Evolutionary conservation across 305 asterid genomes (phyloP).

Genomic region (Fraxinus ornus): DNA sequence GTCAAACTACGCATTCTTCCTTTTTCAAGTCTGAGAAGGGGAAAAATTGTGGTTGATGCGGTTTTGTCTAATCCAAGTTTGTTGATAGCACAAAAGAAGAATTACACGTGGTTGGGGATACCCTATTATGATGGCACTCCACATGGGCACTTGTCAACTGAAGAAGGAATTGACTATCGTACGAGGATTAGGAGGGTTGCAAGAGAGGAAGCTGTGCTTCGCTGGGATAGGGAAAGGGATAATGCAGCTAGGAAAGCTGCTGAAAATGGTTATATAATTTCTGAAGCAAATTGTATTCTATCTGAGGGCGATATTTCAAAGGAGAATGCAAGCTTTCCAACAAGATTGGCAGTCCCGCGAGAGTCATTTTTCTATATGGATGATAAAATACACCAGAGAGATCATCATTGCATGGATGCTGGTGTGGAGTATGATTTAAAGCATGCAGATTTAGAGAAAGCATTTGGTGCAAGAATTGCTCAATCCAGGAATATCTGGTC

Average conservation of each 20-base stretch:
- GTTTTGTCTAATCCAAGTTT: conserved; percentile 72
- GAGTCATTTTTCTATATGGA: conserved; percentile 67
- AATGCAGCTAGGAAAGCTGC: conserved; percentile 74
- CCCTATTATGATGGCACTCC: conserved; percentile 70
- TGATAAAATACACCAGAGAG: conserved; percentile 85
- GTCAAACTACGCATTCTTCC: conserved; percentile 86
- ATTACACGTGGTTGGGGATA: conserved; percentile 89
- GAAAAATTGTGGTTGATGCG: conserved; percentile 90
- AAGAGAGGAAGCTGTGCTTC: conserved; percentile 72
- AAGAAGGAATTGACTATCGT: conserved; percentile 92
- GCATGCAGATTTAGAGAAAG: conserved; percentile 95
- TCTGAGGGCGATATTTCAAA: conserved; percentile 51
- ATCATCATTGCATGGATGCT: conserved; percentile 97
- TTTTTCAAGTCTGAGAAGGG: conserved; percentile 86
- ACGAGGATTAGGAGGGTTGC: conserved; percentile 81
- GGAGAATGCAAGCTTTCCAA: conserved; percentile 48
- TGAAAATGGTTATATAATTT: conserved; percentile 66
- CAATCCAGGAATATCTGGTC: conserved; percentile 65
- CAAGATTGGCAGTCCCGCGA: conserved; percentile 46
- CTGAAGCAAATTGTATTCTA: conserved; percentile 47
- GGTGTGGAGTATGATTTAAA: conserved; percentile 92
- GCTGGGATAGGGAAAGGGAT: conserved; percentile 82
- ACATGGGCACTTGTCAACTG: conserved; percentile 69
- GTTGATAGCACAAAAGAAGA: conserved; percentile 78
- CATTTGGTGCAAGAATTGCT: conserved; percentile 73